phyloP scores from a whole-genome alignment of 2,329 filamentous ascomycete species.

The Aspergillus unguis region DNA sequence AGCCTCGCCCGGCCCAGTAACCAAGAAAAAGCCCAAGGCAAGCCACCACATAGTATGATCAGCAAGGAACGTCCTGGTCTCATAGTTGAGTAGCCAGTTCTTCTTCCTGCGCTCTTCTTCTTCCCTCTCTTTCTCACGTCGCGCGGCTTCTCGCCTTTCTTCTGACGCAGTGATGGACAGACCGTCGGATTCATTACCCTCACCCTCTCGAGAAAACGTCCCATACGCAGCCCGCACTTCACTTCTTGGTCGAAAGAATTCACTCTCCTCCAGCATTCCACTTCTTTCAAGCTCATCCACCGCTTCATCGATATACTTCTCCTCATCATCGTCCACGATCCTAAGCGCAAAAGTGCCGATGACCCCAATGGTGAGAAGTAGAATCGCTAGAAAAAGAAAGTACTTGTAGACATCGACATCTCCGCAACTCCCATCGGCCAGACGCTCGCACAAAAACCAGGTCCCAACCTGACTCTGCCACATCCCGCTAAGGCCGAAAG shows the following conservation, averaged over 20 bases:
- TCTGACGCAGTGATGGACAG: slow-evolving; percentile 28
- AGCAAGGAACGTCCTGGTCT: slow-evolving; percentile 77
- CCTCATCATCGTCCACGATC: slow-evolving; percentile 73
- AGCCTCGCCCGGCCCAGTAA: slow-evolving; percentile 91
- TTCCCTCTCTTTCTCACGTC: slow-evolving; percentile 43
- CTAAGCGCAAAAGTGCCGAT: slow-evolving; percentile 70
- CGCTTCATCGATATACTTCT: slow-evolving; percentile 80
- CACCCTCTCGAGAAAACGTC: slow-evolving; percentile 41
- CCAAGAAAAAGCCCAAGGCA: slow-evolving; percentile 83
- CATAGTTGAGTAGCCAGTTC: slow-evolving; percentile 84
- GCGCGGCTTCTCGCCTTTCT: slow-evolving; percentile 24
- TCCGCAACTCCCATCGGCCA: slow-evolving; percentile 58
- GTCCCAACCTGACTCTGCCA: slow-evolving; percentile 89
- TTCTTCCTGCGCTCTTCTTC: slow-evolving; percentile 69
- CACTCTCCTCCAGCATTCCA: slow-evolving; percentile 68
- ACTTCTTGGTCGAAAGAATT: slow-evolving; percentile 61
- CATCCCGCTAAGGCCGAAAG: slow-evolving; percentile 91
- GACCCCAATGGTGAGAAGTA: slow-evolving; percentile 68
- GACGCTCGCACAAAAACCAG: slow-evolving; percentile 68
- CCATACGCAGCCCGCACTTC: slow-evolving; percentile 45
- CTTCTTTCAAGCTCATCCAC: slow-evolving; percentile 89
- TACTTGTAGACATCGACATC: slow-evolving; percentile 75
- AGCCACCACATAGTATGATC: slow-evolving; percentile 97
- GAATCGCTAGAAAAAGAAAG: slow-evolving; percentile 76
- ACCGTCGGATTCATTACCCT: slow-evolving; percentile 39